Evolutionary conservation across 2,329 filamentous ascomycete species (phyloP).

Genomic region (Neofusicoccum umdonicola): DNA sequence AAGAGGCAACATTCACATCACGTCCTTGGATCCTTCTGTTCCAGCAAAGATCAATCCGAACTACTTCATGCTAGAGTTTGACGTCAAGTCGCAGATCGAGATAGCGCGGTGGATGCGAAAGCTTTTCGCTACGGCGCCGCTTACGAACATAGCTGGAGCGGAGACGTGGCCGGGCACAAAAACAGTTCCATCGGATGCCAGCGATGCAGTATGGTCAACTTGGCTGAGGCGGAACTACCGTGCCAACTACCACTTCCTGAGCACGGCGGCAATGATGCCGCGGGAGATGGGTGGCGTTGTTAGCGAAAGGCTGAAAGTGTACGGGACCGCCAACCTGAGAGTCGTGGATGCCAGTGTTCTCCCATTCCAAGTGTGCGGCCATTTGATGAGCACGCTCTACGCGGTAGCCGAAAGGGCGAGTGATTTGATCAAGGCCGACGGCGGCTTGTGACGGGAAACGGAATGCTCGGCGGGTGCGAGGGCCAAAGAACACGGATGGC

Average conservation of each 20-base stretch:
- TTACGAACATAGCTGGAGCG: slow-evolving; percentile 27
- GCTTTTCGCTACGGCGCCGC: slow-evolving; percentile 30
- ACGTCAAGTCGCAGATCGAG: slow-evolving; percentile 38
- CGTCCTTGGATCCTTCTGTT: slow-evolving; percentile 33
- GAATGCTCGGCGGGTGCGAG: neutral
- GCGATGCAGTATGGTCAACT: slow-evolving; percentile 23
- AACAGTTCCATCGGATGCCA: slow-evolving; percentile 20
- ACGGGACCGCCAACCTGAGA: slow-evolving; percentile 31
- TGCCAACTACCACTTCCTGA: slow-evolving; percentile 32
- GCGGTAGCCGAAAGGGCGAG: slow-evolving; percentile 32
- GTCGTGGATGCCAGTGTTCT: slow-evolving; percentile 33
- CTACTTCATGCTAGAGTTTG: slow-evolving; percentile 45
- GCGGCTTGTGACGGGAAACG: neutral
- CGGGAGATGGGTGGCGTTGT: slow-evolving; percentile 31
- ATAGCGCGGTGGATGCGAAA: slow-evolving; percentile 33
- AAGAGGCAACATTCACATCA: slow-evolving; percentile 43
- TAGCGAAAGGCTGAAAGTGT: slow-evolving; percentile 26
- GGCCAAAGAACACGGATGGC: too few relatives aligned
- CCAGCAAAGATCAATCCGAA: slow-evolving; percentile 43
- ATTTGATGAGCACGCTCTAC: slow-evolving; percentile 31
- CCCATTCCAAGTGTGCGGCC: slow-evolving; percentile 31
- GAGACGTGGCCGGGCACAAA: slow-evolving; percentile 21
- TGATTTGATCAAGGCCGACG: slow-evolving; percentile 28
- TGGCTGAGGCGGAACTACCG: slow-evolving; percentile 21
- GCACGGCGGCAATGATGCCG: slow-evolving; percentile 34